Evolutionary conservation across 2,329 filamentous ascomycete genomes (phyloP).

Genomic region (Colletotrichum plurivorum): DNA sequence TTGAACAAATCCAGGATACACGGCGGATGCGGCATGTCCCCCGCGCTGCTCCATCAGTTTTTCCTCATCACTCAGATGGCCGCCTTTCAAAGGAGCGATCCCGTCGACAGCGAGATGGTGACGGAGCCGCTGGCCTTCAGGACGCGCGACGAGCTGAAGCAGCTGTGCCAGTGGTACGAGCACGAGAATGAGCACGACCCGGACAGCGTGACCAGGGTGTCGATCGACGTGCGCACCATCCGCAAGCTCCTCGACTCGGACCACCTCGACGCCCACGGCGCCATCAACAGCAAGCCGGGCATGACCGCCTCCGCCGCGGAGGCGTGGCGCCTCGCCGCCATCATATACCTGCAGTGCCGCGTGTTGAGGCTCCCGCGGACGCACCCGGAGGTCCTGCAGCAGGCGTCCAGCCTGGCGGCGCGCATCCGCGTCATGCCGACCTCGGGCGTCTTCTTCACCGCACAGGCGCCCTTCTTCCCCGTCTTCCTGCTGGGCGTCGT

Average conservation of each 20-base stretch:
- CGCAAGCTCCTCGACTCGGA: slow-evolving; percentile 7
- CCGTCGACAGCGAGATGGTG: slow-evolving; percentile 6
- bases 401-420: slow-evolving; percentile 50
- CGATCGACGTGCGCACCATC: slow-evolving; percentile 3
- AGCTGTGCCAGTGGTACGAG: slow-evolving; percentile 37
- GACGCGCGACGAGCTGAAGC: slow-evolving; percentile 46
- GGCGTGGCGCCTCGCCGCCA: slow-evolving; percentile 56
- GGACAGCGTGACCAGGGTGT: not conserved
- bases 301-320: slow-evolving; percentile 60
- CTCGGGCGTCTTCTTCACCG: slow-evolving; percentile 56
- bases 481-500: slow-evolving; percentile 58
- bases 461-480: slow-evolving; percentile 57
- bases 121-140: slow-evolving; percentile 42
- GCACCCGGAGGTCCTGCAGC: slow-evolving; percentile 51
- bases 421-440: slow-evolving; percentile 59
- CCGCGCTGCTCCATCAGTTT: slow-evolving; percentile 54
- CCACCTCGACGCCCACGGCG: slow-evolving; percentile 10
- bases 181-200: not conserved
- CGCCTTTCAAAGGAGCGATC: slow-evolving; percentile 45
- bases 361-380: slow-evolving; percentile 55
- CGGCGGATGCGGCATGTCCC: slow-evolving; percentile 58
- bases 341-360: slow-evolving; percentile 57
- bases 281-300: slow-evolving; percentile 36
- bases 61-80: slow-evolving; percentile 56
- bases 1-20: slow-evolving; percentile 55